These are phyloP conservation scores for Cercospora zeae-maydis DNA, from an alignment of 2,329 filamentous ascomycete species.

Conservation along the genomic window DNA sequence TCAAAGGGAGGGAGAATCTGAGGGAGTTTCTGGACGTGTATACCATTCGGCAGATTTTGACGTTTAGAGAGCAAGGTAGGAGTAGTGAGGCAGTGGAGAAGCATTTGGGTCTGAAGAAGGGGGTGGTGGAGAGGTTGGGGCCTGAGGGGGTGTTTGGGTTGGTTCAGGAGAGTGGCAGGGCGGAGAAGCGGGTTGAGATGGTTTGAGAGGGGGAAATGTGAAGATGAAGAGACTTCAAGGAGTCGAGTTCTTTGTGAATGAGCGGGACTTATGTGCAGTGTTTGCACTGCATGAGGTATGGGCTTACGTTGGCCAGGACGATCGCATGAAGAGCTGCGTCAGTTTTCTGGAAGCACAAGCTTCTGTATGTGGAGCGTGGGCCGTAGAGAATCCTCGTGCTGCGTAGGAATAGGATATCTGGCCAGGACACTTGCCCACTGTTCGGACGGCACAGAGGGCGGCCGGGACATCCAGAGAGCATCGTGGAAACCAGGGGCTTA, in stretches of 20 bases:
- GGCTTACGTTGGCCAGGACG: too few species aligned
- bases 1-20: conserved; percentile 40
- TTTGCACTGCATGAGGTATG: too few species aligned
- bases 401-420: too few species aligned
- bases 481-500: conserved; percentile 19
- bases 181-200: conserved; percentile 31
- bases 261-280: background rate
- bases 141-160: conserved; percentile 32
- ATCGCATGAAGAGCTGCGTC: too few species aligned
- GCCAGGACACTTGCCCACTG: too few species aligned
- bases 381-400: too few species aligned
- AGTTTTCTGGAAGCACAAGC: too few species aligned
- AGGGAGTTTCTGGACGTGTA: conserved; percentile 46
- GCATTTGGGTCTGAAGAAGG: conserved; percentile 35
- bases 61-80: conserved; percentile 34
- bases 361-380: too few species aligned
- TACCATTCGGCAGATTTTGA: conserved; percentile 38
- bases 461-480: conserved; percentile 9
- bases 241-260: background rate
- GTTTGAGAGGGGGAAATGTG: conserved; percentile 22
- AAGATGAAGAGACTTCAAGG: background rate
- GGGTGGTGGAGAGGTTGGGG: conserved; percentile 35
- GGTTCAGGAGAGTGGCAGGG: conserved; percentile 32
- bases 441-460: too few species aligned
- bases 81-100: conserved; percentile 34